phyloP scores from a whole-genome alignment of 2,329 filamentous ascomycete species.

The Pyricularia grisea region DNA sequence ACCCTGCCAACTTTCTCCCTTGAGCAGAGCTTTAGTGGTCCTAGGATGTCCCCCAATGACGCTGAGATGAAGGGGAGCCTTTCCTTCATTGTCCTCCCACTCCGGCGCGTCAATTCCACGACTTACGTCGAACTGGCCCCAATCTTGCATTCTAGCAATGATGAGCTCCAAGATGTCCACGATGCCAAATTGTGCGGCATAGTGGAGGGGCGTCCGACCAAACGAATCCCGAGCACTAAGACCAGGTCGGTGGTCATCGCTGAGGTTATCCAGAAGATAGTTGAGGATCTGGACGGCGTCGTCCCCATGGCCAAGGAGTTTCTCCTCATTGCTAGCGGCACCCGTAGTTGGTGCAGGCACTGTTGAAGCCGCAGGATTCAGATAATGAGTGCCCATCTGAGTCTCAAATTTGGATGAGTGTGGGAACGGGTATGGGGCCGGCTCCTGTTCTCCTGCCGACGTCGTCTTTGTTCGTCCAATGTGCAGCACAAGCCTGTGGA shows the following conservation, averaged over 20 bases:
- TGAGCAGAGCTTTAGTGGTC: constrained; percentile 72
- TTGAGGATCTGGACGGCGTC: constrained; percentile 61
- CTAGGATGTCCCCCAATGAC: constrained; percentile 85
- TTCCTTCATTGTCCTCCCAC: constrained; percentile 92
- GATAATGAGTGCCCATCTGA: constrained; percentile 59
- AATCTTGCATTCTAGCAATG: constrained; percentile 80
- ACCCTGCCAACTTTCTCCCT: constrained; percentile 70
- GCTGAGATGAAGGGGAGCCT: constrained; percentile 81
- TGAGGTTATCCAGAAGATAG: constrained; percentile 58
- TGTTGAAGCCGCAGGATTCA: constrained; percentile 63
- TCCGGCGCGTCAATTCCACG: constrained; percentile 76
- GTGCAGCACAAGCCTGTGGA: constrained; percentile 86
- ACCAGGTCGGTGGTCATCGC: constrained; percentile 55
- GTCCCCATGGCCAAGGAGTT: constrained; percentile 59
- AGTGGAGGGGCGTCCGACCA: constrained; percentile 80
- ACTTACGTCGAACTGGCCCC: constrained; percentile 76
- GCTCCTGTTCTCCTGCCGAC: constrained; percentile 36
- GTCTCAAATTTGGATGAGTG: constrained; percentile 23
- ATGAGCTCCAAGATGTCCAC: constrained; percentile 82
- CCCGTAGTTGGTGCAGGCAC: constrained; percentile 36
- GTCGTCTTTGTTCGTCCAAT: constrained; percentile 66
- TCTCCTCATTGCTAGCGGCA: constrained; percentile 57
- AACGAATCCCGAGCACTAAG: constrained; percentile 65
- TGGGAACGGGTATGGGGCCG: constrained; percentile 39
- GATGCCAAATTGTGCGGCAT: constrained; percentile 90